These are phyloP conservation scores for Kodamaea sagamina DNA, from an alignment of 805 yeast genomes.

Conservation along the genomic window DNA sequence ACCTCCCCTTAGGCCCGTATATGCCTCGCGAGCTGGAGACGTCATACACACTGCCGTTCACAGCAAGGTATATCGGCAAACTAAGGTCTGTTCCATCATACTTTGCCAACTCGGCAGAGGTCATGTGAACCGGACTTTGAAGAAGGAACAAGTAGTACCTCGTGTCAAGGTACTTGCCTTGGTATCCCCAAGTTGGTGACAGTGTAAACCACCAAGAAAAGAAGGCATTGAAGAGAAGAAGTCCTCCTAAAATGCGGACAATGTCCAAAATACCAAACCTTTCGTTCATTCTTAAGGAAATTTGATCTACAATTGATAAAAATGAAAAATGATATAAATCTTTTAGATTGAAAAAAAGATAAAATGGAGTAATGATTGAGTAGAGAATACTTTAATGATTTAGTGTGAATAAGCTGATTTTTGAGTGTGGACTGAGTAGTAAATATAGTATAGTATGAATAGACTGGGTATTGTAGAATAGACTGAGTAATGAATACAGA, in stretches of 20 bases:
- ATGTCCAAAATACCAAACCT: constrained; percentile 41
- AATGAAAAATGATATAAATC: no score
- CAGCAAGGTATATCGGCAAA: constrained; percentile 58
- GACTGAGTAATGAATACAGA: no score
- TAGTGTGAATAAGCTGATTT: no score
- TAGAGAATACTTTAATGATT: background rate
- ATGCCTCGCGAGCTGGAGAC: constrained; percentile 52
- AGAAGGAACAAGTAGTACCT: constrained; percentile 37
- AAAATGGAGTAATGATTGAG: no score
- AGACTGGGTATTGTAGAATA: no score
- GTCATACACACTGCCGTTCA: constrained; percentile 65
- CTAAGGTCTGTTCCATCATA: constrained; percentile 51
- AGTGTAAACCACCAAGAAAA: constrained; percentile 62
- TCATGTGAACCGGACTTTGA: constrained; percentile 29
- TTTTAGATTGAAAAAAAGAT: no score
- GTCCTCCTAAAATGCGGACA: constrained; percentile 46
- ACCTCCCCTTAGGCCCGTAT: constrained; percentile 63
- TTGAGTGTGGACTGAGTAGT: no score
- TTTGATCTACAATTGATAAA: no score
- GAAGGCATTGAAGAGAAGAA: constrained; percentile 47
- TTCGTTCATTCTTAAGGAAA: background rate
- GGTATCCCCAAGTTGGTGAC: constrained; percentile 60
- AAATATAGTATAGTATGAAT: no score
- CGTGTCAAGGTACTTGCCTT: constrained; percentile 50
- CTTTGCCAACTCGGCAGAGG: constrained; percentile 47